These are phyloP conservation scores for Populus nigra DNA, from an alignment of 345 rosid genomes.

Conservation along the genomic window DNA sequence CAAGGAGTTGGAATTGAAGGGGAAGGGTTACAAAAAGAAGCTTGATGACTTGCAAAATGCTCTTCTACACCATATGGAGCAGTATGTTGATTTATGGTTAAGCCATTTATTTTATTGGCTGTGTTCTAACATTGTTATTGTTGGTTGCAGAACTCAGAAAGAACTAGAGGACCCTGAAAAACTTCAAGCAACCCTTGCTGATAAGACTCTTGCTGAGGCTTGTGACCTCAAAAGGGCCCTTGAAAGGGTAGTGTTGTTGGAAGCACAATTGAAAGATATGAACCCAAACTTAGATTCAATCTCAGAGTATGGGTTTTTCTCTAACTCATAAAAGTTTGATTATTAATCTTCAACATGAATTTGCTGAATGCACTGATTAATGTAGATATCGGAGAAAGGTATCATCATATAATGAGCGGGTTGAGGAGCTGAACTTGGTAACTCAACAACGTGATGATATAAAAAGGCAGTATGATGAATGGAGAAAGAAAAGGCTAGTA, in stretches of 20 bases:
- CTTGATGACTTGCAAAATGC: slow-evolving; percentile 73
- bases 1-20: slow-evolving; percentile 78
- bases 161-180: slow-evolving; percentile 86
- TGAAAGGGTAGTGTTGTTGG: slow-evolving; percentile 73
- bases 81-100: slow-evolving; percentile 48
- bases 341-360: slow-evolving; percentile 1
- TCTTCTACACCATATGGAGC: slow-evolving; percentile 72
- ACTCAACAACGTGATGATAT: slow-evolving; percentile 81
- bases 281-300: slow-evolving; percentile 97
- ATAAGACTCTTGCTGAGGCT: slow-evolving; percentile 48
- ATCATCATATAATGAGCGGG: slow-evolving; percentile 67
- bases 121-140: slow-evolving; percentile 12
- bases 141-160: slow-evolving; percentile 72
- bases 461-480: slow-evolving; percentile 81
- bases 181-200: slow-evolving; percentile 74
- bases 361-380: slow-evolving; percentile 6
- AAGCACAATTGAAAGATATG: slow-evolving; percentile 89
- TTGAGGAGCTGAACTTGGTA: slow-evolving; percentile 68
- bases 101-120: background rate
- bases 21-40: slow-evolving; percentile 73
- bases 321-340: background rate
- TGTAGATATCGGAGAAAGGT: slow-evolving; percentile 77
- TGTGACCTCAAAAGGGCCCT: slow-evolving; percentile 71
- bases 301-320: slow-evolving; percentile 58
- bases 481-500: slow-evolving; percentile 75